These are phyloP conservation scores for Collybia sp. DNA, from an alignment of 768 basidiomycete species.

Conservation along the genomic window DNA sequence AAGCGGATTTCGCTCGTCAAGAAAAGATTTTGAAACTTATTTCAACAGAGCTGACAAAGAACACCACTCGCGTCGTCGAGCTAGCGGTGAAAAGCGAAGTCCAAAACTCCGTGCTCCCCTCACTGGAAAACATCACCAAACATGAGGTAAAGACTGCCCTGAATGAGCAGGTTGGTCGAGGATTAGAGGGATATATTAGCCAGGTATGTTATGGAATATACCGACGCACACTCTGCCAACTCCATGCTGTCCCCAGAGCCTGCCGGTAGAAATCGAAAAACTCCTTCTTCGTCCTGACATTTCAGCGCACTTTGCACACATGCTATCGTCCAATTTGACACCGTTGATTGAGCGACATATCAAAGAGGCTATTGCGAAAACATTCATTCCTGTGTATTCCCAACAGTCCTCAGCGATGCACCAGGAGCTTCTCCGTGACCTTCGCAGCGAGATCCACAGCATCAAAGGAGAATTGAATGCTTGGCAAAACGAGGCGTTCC, in stretches of 20 bases:
- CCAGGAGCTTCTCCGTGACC: constrained; percentile 73
- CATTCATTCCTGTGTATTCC: constrained; percentile 70
- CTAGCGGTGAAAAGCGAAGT: constrained; percentile 85
- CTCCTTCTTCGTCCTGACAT: constrained; percentile 73
- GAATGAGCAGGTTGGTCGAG: constrained; percentile 72
- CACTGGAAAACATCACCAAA: constrained; percentile 78
- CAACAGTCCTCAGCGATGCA: constrained; percentile 74
- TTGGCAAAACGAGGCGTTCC: constrained; percentile 78
- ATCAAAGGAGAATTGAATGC: constrained; percentile 76
- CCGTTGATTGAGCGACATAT: constrained; percentile 79
- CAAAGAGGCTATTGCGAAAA: constrained; percentile 72
- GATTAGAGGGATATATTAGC: constrained; percentile 67
- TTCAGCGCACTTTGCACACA: constrained; percentile 69
- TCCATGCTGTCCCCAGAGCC: constrained; percentile 37
- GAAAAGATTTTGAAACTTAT: constrained; percentile 89
- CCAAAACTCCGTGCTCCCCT: constrained; percentile 77
- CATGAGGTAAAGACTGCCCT: constrained; percentile 75
- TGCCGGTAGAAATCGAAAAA: constrained; percentile 79
- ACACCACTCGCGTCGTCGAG: constrained; percentile 86
- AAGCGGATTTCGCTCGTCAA: constrained; percentile 78
- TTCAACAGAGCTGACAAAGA: constrained; percentile 80
- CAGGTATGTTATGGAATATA: constrained; percentile 44
- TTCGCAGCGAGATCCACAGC: constrained; percentile 68
- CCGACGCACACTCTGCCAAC: constrained; percentile 6
- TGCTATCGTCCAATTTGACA: constrained; percentile 65